These are phyloP conservation scores for Cladosporium sp. DNA, from an alignment of 2,329 filamentous ascomycete species.

Conservation along the genomic window DNA sequence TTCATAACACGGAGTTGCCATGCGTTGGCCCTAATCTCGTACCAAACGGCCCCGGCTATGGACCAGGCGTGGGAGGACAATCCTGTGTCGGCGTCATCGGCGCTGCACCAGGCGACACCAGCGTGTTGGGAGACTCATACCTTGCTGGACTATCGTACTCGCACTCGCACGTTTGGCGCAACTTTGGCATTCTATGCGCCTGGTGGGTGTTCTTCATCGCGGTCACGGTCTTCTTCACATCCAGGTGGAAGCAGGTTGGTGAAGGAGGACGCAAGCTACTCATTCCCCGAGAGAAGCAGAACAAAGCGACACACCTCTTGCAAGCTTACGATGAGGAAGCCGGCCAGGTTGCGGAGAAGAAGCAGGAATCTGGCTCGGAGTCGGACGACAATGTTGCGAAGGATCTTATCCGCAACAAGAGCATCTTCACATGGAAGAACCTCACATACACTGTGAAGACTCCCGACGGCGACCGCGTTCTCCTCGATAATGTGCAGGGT, in stretches of 20 bases:
- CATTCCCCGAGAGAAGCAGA: conserved; percentile 62
- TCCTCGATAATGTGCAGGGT: conserved; percentile 65
- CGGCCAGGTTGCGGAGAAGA: conserved; percentile 13
- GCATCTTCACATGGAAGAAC: conserved; percentile 80
- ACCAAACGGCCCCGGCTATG: conserved; percentile 44
- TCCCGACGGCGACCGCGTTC: conserved; percentile 45
- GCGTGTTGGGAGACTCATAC: conserved; percentile 64
- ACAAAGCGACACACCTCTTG: conserved; percentile 36
- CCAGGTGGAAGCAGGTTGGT: conserved; percentile 54
- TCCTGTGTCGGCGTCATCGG: conserved; percentile 55
- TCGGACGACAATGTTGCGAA: conserved; percentile 34
- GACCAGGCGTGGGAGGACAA: conserved; percentile 33
- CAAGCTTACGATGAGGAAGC: conserved; percentile 24
- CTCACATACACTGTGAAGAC: conserved; percentile 74
- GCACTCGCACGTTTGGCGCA: conserved; percentile 50
- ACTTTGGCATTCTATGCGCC: conserved; percentile 68
- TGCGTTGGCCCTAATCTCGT: conserved; percentile 54
- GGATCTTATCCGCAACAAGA: conserved; percentile 62
- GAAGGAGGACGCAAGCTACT: conserved; percentile 47
- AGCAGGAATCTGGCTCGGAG: not conserved
- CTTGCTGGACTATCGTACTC: conserved; percentile 56
- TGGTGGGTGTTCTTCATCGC: conserved; percentile 63
- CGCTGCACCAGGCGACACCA: conserved; percentile 56
- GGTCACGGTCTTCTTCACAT: conserved; percentile 62
- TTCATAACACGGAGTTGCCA: conserved; percentile 56